phyloP scores from a whole-genome alignment of 805 yeast species.

The Debaryomyces maramus region DNA sequence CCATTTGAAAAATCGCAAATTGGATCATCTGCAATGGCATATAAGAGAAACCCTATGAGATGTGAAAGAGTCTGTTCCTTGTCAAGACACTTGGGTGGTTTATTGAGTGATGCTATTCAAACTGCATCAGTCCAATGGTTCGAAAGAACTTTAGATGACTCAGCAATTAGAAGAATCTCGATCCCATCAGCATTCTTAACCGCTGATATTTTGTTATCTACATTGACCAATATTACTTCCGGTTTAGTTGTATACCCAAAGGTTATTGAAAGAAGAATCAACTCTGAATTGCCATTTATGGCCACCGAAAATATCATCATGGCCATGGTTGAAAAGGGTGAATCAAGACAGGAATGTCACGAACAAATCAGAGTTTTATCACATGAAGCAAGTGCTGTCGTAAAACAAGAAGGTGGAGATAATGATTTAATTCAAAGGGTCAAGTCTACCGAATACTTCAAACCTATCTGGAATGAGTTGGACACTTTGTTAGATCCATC shows the following conservation, averaged over 20 bases:
- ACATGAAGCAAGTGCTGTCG: constrained; percentile 96
- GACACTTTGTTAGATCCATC: constrained; percentile 82
- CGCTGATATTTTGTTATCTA: constrained; percentile 87
- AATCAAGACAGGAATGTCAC: constrained; percentile 96
- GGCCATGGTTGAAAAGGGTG: constrained; percentile 99
- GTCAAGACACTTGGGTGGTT: constrained; percentile 90
- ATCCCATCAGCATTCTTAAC: constrained; percentile 95
- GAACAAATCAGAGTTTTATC: constrained; percentile 95
- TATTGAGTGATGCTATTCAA: constrained; percentile 90
- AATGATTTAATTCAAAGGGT: constrained; percentile 93
- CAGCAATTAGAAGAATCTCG: constrained; percentile 96
- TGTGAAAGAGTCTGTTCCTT: constrained; percentile 98
- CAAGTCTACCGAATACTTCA: constrained; percentile 72
- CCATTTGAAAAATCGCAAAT: constrained; percentile 98
- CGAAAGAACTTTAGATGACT: constrained; percentile 97
- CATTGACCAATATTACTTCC: constrained; percentile 86
- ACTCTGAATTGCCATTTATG: constrained; percentile 96
- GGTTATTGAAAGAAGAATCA: constrained; percentile 96
- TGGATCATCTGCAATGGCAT: constrained; percentile 98
- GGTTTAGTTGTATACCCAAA: constrained; percentile 98
- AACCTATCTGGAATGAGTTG: constrained; percentile 85
- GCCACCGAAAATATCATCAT: constrained; percentile 98
- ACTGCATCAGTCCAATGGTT: constrained; percentile 99
- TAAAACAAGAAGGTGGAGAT: constrained; percentile 97
- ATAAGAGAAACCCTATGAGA: constrained; percentile 99